Evolutionary conservation across 2,329 filamentous ascomycete species (phyloP), one percentile per base, ranked within the genome.

Genomic region (Chaetomiaceae sp.): DNA sequence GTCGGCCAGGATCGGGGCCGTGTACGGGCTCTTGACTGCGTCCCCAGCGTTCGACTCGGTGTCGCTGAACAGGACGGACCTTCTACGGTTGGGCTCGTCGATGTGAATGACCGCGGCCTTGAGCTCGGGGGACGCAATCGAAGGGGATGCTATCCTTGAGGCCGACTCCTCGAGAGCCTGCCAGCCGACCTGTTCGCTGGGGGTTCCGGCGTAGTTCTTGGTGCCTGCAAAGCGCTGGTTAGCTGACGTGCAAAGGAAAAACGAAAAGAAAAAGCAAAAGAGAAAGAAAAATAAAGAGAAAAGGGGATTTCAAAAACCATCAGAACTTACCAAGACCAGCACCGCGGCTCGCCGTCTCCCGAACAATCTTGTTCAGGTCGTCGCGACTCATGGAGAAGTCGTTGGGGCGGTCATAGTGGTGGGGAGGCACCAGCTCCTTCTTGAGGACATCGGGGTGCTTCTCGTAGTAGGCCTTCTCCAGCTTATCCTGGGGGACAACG

Each of bases 391-490:
- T 81, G 52, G 90, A 89, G 73, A 87, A 95, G 66, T 94, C 88
- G 58, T 76, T 75, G 58, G 76, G 75, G 53, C 80, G 78, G 49
- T 82, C 80, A 53, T 80, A 72, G 25, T 82, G 71, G 39, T 78
- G 74, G 9, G n/a, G n/a, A n/a, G 73, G 73, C 25, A 75, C 82
- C 60, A 84, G 81, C 66, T 91, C 89, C 70, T 92, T 89, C 67
- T 87, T 83, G 51, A 81, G 78, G 27, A 87, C 76, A 61, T 96
- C 89, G 0, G 92, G 92, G 65, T 96, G 91, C 72, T 94, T 96
- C 64, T 90, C 83, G 66, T 94, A 95, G 80, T 95, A 96, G 23
- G 88, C 88, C 72, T 88, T 89, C 64, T 96, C 90, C 37, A 97
- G 88, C 66, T 87, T 89, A 71, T 95, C 89, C 53, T 83, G 82